Evolutionary conservation across 805 yeast species (phyloP).

Genomic region (Priceomyces castillae): DNA sequence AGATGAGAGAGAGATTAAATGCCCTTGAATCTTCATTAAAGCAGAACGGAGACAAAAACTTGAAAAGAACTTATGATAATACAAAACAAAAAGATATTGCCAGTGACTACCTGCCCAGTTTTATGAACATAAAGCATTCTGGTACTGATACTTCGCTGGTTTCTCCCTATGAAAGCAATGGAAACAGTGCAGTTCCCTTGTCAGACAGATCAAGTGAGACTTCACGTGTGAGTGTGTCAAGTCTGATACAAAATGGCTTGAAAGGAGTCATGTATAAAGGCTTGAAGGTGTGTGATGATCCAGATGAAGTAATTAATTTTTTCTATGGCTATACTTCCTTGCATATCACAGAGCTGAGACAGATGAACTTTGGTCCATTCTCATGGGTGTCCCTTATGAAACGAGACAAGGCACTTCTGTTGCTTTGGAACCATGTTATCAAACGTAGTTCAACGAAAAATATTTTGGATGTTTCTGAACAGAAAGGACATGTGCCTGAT

Average conservation of each 20-base stretch:
- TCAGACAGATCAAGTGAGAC: slow-evolving; percentile 8
- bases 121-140: not conserved
- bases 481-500: not conserved
- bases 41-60: not conserved
- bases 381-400: slow-evolving; percentile 43
- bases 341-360: slow-evolving; percentile 25
- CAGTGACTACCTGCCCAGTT: no score
- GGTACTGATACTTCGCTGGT: not conserved
- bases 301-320: slow-evolving; percentile 33
- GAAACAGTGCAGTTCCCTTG: slow-evolving; percentile 8
- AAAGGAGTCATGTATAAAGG: not conserved
- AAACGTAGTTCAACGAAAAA: not conserved
- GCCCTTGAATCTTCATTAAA: slow-evolving; percentile 14
- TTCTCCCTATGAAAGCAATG: not conserved
- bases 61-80: no score
- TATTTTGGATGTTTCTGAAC: not conserved
- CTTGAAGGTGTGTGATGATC: slow-evolving; percentile 19
- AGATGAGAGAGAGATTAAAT: slow-evolving; percentile 17
- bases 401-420: slow-evolving; percentile 34
- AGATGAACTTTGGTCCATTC: slow-evolving; percentile 46
- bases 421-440: slow-evolving; percentile 5
- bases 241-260: not conserved
- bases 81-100: no score
- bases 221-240: not conserved
- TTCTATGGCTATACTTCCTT: slow-evolving; percentile 33